Evolutionary conservation across 257 asterid species (phyloP), one percentile per base, ranked within the genome.

Genomic region (Forsythia viridissima): DNA sequence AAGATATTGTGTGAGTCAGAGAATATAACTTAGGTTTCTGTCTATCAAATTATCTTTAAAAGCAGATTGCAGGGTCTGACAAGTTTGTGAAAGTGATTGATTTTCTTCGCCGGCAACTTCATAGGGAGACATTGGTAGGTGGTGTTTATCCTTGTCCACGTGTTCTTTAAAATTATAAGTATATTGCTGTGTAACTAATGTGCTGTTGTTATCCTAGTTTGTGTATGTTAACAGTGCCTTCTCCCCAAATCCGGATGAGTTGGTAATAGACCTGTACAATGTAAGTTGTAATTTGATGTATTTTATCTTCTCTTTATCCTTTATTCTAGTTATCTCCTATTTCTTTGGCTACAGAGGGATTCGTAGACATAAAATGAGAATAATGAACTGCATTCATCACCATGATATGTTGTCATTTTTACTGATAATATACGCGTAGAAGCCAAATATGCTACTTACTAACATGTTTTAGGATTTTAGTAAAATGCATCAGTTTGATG

Each of bases 201-300:
- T 73, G 24, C 38, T 76, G 70, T 63, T 76, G 38, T 67, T 77
- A 36, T 77, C 51, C 67, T 81, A 92, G 99, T 95, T 95, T 91
- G 99, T 95, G 70, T 93, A 96, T 79, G 96, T 93, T 77, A 96
- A 96, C 94, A 93, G 99, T 69, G 97, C 97, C 75, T 93, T 96
- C 88, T 93, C 97, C 8, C 99, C 99, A 41, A 92, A 91, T 86
- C 96, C 99, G 8, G 99, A 96, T 84, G 97, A 96, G 87, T 78
- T 91, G 88, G 87, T 96, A 37, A 76, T 73, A 21, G 99, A 96
- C 86, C 88, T 96, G 15, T 96, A 88, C 41, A 88, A 92, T 69
- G 99, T 93, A 81, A 89, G 98, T 86, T 73, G 76, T 52, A 79
- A 13, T 48, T 48, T 48, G 8, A 15, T 30, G 15, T 68, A 10